Conservation (phyloP, 768 basidiomycete genomes). For the Collybia mongolica region DNA sequence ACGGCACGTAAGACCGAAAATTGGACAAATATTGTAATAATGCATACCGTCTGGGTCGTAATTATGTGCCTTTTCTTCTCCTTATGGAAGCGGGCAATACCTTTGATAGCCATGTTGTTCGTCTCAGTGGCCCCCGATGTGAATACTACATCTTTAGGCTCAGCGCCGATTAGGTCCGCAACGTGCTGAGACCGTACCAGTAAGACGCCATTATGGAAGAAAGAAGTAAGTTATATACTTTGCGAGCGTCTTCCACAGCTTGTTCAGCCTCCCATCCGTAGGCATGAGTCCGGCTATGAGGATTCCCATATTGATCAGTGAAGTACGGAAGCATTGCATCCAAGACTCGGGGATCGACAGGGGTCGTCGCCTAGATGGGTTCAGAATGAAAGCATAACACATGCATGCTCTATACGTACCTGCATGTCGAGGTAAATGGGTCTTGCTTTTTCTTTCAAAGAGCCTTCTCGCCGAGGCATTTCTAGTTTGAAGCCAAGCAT, state of each 20-base stretch:
- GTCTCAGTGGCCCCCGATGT: slow-evolving; percentile 98
- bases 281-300: slow-evolving; percentile 96
- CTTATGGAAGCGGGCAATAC: slow-evolving; percentile 92
- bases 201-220: slow-evolving; percentile 2
- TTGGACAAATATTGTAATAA: background rate
- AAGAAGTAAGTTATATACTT: slow-evolving; percentile 40
- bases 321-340: slow-evolving; percentile 96
- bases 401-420: slow-evolving; percentile 39
- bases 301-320: slow-evolving; percentile 96
- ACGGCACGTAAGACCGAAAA: background rate
- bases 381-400: slow-evolving; percentile 2
- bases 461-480: slow-evolving; percentile 56
- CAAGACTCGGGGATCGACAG: slow-evolving; percentile 93
- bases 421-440: slow-evolving; percentile 99
- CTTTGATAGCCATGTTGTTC: slow-evolving; percentile 98
- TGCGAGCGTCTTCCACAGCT: slow-evolving; percentile 89
- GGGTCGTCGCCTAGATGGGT: slow-evolving; percentile 81
- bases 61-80: slow-evolving; percentile 93
- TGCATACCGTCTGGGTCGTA: slow-evolving; percentile 86
- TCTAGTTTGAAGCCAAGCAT: slow-evolving; percentile 89
- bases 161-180: slow-evolving; percentile 91
- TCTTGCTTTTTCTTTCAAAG: slow-evolving; percentile 59
- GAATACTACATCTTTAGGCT: slow-evolving; percentile 94
- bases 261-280: slow-evolving; percentile 99
- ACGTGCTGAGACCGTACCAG: slow-evolving; percentile 55